Evolutionary conservation across 805 yeast species (phyloP), one percentile per base, ranked within the genome.

Genomic region (Candida oleophila): DNA sequence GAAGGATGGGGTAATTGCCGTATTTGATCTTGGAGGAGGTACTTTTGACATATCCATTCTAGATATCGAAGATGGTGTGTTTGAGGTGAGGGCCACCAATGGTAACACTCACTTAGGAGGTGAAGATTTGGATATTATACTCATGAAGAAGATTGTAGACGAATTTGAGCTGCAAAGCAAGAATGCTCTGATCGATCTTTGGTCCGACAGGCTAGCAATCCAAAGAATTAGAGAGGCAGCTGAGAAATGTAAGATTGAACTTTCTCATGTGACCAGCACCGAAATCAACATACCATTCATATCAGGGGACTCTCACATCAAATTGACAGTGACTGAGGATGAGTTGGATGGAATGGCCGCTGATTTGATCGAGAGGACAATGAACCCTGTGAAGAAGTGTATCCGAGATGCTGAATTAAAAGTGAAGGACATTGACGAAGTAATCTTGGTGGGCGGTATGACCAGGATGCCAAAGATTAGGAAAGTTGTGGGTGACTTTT

Each of bases 61-160:
- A 52, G 89, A 86, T 55, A 85, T 87, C 49, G 92, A 85, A 57
- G 87, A 81, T 55, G 89, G 90, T 51, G 88, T 87, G 12, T 86
- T 87, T 61, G 91, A 86, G 65, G 94, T 87, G 18, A 73, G 87
- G 55, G 85, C 92, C 41, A 87, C 95, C 30, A 85, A 86, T 61
- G 95, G 95, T 55, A 85, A 87, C 64, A 85, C 92, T 18, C 92
- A 85, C 68, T 73, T 87, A 55, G 95, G 95, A 55, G 95, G 95
- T 50, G 92, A 87, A 65, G 95, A 87, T 68, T 85, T 86, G 62
- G 95, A 87, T 68, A 82, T 81, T 55, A 71, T 85, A 43, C 68
- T 87, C 18, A 70, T 80, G 54, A 64, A 74, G 35, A 68, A 82
- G 66, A 81, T 87, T 44, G 64, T 85, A 30, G 80, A 79, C 19